Evolutionary conservation across 768 basidiomycete genomes (phyloP), one percentile per base, ranked within the genome.

Genomic region (Collybia sp.): DNA sequence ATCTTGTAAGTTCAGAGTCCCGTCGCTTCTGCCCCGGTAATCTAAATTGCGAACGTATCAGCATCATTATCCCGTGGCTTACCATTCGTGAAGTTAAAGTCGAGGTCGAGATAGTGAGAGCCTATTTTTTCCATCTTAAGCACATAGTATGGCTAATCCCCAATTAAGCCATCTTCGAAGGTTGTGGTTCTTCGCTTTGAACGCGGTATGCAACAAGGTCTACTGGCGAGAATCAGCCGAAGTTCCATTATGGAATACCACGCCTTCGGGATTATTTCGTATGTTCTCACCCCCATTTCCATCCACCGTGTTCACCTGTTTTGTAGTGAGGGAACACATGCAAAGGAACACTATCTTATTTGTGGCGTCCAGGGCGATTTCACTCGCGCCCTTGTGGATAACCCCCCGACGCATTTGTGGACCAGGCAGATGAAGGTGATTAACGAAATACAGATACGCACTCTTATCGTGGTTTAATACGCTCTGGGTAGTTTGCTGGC

Each of bases 341-440:
- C 86, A 12, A 80, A 82, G 50, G 79, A 84, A 52, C 88, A 91
- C 62, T 91, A 88, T 63, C 70, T 91, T 52, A 87, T 91, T 46
- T 89, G 88, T 56, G 88, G 88, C 54, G 87, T 90, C 12, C 86
- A 90, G 66, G 81, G 88, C 35, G 88, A 91, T 61, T 91, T 91
- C 59, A 91, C 88, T 39, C 76, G 73, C 44, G 73, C 75, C 38
- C 79, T 91, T 10, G 82, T 89, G 48, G 75, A 83, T 44, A 69
- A 85, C 56, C 88, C 85, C 12, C 88, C 88, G 8, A 75, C 65
- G 36, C 73, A 72, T 53, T 65, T 90, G 30, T 91, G 88, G 88
- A 90, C 88, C 9, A 76, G 88, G 47, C 72, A 90, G 63, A 68
- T 91, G 19, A 91, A 91, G 79, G 85, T 83, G 48, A 6, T 66